Evolutionary conservation across 1,284 basidiomycete species (phyloP).

Genomic region (Trichosporon coremiiforme): DNA sequence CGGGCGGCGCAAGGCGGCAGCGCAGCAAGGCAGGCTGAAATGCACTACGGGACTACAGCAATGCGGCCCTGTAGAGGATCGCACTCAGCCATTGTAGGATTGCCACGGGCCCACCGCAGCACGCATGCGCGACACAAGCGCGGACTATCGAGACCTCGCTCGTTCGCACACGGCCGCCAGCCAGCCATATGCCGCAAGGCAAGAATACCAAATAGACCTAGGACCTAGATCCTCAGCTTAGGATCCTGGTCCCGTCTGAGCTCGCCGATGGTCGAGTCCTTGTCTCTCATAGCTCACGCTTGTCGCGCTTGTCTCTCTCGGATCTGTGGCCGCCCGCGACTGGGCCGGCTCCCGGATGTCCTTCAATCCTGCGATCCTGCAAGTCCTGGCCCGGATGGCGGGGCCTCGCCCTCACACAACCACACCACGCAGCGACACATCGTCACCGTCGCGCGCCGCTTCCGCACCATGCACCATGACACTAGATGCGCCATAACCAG

Average conservation of each 20-base stretch:
- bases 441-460: conserved; percentile 2
- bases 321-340: conserved; percentile 11
- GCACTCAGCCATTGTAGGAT: not conserved
- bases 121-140: not conserved
- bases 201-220: not conserved
- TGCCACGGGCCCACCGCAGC: not conserved
- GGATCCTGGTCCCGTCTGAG: not conserved
- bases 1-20: not conserved
- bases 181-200: not conserved
- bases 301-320: not conserved
- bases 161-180: not conserved
- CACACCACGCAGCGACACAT: not conserved
- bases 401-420: not conserved
- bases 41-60: not conserved
- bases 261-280: not conserved
- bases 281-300: not conserved
- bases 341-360: not conserved
- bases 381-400: not conserved
- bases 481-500: not conserved
- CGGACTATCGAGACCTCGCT: not conserved
- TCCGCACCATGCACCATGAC: not conserved
- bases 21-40: not conserved
- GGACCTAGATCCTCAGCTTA: not conserved
- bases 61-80: not conserved
- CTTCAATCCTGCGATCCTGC: not conserved